A percentile compares a stretch with the other conserved stretches of the same genome.
phyloP scores from a whole-genome alignment of 2,329 filamentous ascomycete genomes.

The Aspergillus sp. region DNA sequence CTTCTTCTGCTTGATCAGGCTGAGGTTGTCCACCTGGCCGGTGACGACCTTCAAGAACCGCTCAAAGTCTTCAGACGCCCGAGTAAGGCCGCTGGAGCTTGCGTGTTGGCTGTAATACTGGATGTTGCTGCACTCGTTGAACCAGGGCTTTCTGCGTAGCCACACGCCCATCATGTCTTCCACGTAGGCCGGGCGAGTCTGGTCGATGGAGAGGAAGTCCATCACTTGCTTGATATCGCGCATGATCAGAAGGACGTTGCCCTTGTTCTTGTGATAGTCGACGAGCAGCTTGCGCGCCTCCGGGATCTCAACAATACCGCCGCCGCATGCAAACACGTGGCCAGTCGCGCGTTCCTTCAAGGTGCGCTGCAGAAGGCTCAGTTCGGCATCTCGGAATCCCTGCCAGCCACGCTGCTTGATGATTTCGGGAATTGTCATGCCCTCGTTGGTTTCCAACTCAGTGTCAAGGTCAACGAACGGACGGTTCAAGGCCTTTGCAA shows the following conservation, averaged over 20 bases:
- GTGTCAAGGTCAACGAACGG: conserved; percentile 83
- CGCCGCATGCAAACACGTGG: conserved; percentile 88
- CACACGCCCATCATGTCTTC: conserved; percentile 92
- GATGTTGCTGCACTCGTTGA: conserved; percentile 87
- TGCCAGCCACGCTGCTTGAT: conserved; percentile 80
- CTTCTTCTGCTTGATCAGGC: conserved; percentile 59
- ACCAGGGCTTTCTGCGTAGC: conserved; percentile 83
- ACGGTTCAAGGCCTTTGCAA: conserved; percentile 70
- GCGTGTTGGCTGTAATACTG: conserved; percentile 81
- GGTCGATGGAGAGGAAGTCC: conserved; percentile 82
- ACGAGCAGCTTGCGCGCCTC: conserved; percentile 74
- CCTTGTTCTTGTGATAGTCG: conserved; percentile 70
- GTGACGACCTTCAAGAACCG: conserved; percentile 70
- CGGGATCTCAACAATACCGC: conserved; percentile 83
- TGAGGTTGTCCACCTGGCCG: conserved; percentile 55
- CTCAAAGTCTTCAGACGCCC: conserved; percentile 65
- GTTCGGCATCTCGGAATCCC: conserved; percentile 77
- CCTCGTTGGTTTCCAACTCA: conserved; percentile 72
- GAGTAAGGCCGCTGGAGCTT: conserved; percentile 48
- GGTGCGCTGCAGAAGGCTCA: conserved; percentile 68
- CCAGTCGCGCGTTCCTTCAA: conserved; percentile 72
- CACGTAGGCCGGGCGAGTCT: conserved; percentile 86
- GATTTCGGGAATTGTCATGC: conserved; percentile 80
- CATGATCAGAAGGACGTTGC: conserved; percentile 82
- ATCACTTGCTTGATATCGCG: conserved; percentile 85